Conservation (phyloP, 345 rosid species). For the Moricandia moricandioides region DNA sequence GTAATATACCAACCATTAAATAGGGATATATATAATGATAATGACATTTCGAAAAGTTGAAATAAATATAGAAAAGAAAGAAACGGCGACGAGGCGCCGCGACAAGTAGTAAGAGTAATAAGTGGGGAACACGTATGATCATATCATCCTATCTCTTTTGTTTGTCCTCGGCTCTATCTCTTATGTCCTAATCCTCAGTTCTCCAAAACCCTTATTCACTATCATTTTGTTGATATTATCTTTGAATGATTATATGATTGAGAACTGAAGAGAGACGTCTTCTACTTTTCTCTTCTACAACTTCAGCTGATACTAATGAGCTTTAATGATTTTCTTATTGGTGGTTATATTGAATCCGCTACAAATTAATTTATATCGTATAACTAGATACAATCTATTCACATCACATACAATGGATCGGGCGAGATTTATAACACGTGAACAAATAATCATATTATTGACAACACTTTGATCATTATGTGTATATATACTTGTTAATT, state of each 20-base stretch:
- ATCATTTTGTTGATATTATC: constrained; percentile 8
- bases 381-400: background rate
- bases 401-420: background rate
- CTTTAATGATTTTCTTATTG: background rate
- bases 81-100: constrained; percentile 40
- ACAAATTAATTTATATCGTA: background rate
- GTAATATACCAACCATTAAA: background rate
- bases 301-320: background rate
- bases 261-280: background rate
- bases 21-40: background rate
- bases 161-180: background rate
- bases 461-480: no score
- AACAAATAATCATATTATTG: no score
- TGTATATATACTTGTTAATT: no score
- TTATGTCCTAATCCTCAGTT: constrained; percentile 18
- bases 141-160: constrained; percentile 23
- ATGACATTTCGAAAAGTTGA: background rate
- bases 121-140: constrained; percentile 37
- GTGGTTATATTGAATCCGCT: background rate
- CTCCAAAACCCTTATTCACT: background rate
- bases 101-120: constrained; percentile 9
- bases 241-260: background rate
- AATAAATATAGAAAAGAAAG: background rate
- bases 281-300: background rate
- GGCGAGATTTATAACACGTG: background rate